Base-by-base conservation (phyloP, 2,329 filamentous ascomycete genomes). In the Zarea fungicola region DNA sequence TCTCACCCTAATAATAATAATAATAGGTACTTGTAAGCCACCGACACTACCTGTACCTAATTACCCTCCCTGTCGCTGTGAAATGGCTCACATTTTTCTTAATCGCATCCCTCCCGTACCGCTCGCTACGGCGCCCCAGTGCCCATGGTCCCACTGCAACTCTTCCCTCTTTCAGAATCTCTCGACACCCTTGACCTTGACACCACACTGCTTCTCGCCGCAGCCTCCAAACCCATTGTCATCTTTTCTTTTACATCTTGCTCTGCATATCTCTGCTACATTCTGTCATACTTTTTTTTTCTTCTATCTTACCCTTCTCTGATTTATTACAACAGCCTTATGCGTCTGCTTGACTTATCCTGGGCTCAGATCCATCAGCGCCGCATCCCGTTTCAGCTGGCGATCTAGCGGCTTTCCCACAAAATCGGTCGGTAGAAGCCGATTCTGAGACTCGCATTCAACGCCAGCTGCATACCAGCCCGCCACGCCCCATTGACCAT, bases 111-210 rank as follows among this genome's bases (percentile, higher is more conserved):
- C 22, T 45, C 42, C 42, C 42, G 42, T 32, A 23, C 23, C 41
- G 28, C 29, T 21, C n/a, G 23, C n/a, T 16, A 16, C 16, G 10
- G 34, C 34, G 34, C 34, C n/a, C n/a, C n/a, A n/a, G n/a, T n/a
- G 23, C 41, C 32, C 32, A 28, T 16, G 23, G 25, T 42, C 25
- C 39, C 40, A 23, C 43, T 31, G 43, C 44, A 39, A n/a, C 25
- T 47, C 44, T 40, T 40, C 44, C 44, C 44, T 47, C 44, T 40
- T 47, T 40, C 35, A 47, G 44, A 34, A 32, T 39, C 34, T 26
- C 23, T 22, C n/a, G n/a, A n/a, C n/a, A 23, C 42, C 37, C 37
- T 34, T 46, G 23, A 46, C 42, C 41, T 46, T 46, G 42, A 34
- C 32, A 46, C 32, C 42, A 25, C 44, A 19, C n/a, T 32, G 37